Conservation (phyloP, 768 basidiomycete genomes). For the Tylopilus balloui region DNA sequence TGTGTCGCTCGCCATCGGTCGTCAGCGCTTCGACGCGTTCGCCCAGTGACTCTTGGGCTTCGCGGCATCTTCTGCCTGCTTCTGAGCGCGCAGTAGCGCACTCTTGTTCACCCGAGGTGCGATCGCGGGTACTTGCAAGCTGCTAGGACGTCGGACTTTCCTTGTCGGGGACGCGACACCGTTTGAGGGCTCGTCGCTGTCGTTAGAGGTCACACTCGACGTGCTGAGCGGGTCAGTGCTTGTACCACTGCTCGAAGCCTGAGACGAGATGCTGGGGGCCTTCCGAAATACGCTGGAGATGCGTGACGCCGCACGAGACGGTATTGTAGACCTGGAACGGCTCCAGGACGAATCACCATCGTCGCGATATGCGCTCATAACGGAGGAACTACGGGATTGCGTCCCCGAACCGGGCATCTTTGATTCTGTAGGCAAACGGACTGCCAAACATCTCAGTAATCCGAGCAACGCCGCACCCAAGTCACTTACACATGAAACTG, state of each 20-base stretch:
- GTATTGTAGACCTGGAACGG: constrained; percentile 18
- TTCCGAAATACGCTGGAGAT: constrained; percentile 24
- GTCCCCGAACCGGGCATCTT: constrained; percentile 38
- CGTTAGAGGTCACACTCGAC: constrained; percentile 23
- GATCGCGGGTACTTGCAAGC: constrained; percentile 56
- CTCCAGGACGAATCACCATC: constrained; percentile 8
- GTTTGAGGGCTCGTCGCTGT: constrained; percentile 20
- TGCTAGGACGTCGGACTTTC: constrained; percentile 48
- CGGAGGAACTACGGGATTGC: constrained; percentile 42
- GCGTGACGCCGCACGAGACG: constrained; percentile 43
- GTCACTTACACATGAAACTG: constrained; percentile 66
- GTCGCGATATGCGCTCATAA: constrained; percentile 28
- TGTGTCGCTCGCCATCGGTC: not conserved
- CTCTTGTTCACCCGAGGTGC: constrained; percentile 70
- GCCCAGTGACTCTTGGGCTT: constrained; percentile 33
- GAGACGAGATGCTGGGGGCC: constrained; percentile 21
- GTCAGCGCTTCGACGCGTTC: constrained; percentile 27
- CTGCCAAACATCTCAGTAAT: constrained; percentile 29
- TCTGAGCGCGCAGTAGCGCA: constrained; percentile 64
- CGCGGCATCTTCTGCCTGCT: constrained; percentile 42
- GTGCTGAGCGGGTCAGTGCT: constrained; percentile 28
- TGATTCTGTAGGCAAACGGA: constrained; percentile 41
- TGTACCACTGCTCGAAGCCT: constrained; percentile 24
- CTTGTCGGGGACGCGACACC: constrained; percentile 27
- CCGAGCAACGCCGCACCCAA: not conserved